A percentile compares a stretch with the other conserved stretches of the same genome.
phyloP scores from a whole-genome alignment of 225 moss, liverwort and hornwort genomes.

The Pseudoscleropodium purum region DNA sequence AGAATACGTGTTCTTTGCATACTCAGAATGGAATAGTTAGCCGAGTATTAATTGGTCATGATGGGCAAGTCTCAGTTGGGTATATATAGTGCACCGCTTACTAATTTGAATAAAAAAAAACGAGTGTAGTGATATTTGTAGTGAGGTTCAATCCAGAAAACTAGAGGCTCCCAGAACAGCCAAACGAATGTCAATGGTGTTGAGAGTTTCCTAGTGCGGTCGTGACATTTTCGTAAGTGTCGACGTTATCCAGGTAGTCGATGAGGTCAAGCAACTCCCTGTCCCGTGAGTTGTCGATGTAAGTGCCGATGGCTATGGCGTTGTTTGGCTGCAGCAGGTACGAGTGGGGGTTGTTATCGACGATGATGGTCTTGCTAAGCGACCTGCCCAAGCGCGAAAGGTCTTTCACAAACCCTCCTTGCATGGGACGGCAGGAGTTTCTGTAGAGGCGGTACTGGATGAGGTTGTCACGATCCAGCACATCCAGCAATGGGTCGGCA shows the following conservation, averaged over 20 bases:
- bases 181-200: not conserved
- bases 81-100: not conserved
- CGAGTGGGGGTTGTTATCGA: conserved; percentile 93
- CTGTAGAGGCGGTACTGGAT: conserved; percentile 71
- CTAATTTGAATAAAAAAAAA: not conserved
- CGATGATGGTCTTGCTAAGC: conserved; percentile 60
- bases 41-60: not conserved
- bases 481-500: conserved; percentile 78
- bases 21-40: not conserved
- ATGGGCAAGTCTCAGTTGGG: not conserved
- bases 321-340: conserved; percentile 82
- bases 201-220: conserved; percentile 9
- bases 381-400: conserved; percentile 66
- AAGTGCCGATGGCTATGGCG: conserved; percentile 81
- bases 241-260: conserved; percentile 42
- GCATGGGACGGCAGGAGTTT: conserved; percentile 78
- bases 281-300: conserved; percentile 76
- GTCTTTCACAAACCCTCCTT: conserved; percentile 89
- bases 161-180: not conserved
- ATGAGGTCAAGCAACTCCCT: conserved; percentile 70
- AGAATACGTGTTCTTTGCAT: not conserved
- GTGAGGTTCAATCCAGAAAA: not conserved
- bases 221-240: conserved; percentile 38
- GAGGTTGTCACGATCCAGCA: conserved; percentile 45
- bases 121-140: not conserved